Percentiles rank a stretch among this genome's conserved stretches.
These are phyloP conservation scores for Penicillium sp. DNA, from an alignment of 2,329 filamentous ascomycete genomes.

Conservation along the genomic window DNA sequence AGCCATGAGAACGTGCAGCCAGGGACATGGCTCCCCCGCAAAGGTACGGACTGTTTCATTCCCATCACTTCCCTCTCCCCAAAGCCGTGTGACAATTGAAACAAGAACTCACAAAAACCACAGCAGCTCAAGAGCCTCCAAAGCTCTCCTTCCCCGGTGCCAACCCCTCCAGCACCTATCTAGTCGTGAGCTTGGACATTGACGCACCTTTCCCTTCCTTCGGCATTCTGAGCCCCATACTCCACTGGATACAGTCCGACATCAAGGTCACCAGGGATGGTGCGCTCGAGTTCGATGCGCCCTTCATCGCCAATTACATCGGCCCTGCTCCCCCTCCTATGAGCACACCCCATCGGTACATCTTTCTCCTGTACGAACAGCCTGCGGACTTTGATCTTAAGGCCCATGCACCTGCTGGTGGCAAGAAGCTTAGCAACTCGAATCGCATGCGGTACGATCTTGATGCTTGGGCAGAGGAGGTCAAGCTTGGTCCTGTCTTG, in stretches of 20 bases:
- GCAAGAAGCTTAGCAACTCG: slow-evolving; percentile 30
- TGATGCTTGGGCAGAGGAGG: slow-evolving; percentile 34
- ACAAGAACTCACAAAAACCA: neutral
- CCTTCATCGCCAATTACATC: slow-evolving; percentile 34
- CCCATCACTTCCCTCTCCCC: neutral
- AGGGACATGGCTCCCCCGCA: slow-evolving; percentile 27
- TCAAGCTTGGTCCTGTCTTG: slow-evolving; percentile 26
- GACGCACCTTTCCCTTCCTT: slow-evolving; percentile 28
- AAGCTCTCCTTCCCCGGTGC: slow-evolving; percentile 14
- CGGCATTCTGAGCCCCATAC: slow-evolving; percentile 21
- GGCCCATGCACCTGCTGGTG: slow-evolving; percentile 29
- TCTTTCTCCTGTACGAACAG: slow-evolving; percentile 45
- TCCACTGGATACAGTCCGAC: slow-evolving; percentile 29
- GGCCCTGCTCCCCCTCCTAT: slow-evolving; percentile 42
- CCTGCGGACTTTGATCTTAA: slow-evolving; percentile 33
- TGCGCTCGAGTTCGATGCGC: slow-evolving; percentile 11
- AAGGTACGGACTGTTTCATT: slow-evolving; percentile 14
- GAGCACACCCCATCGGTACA: slow-evolving; percentile 43
- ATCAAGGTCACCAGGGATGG: slow-evolving; percentile 11
- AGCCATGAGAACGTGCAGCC: slow-evolving; percentile 21
- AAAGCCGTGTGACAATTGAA: no score
- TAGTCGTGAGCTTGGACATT: slow-evolving; percentile 24
- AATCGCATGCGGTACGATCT: slow-evolving; percentile 39
- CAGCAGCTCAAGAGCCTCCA: slow-evolving; percentile 19
- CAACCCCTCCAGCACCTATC: slow-evolving; percentile 17